Evolutionary conservation across 2,329 filamentous ascomycete genomes (phyloP), one percentile per base, ranked within the genome.

Genomic region (Fusarium incarnatum): DNA sequence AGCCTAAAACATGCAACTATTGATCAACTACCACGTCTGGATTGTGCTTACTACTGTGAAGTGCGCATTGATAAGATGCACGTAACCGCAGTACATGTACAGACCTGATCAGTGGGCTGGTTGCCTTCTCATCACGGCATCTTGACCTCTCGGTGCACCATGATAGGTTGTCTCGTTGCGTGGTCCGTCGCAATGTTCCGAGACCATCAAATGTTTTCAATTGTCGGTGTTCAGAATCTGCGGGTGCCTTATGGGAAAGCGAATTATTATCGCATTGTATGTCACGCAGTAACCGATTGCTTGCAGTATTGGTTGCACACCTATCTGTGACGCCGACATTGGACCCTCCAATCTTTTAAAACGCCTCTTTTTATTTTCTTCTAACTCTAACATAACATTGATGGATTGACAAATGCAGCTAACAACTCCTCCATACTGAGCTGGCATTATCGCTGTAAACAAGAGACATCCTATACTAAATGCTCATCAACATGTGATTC

Each of bases 401-500:
- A 55, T 49, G 55, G 16, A 23, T 45, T 64, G 52, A 40, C 44
- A 67, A 49, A 27, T 55, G 37, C 52, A 60, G 34, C 63, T 61
- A 70, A 49, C 27, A 20, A 45, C 44, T 55, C 52, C 53, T 50
- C 28, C 49, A 68, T 60, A 45, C 42, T 64, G 48, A 54, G 46
- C 50, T 65, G 48, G 52, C 54, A 54, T 57, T 52, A 56, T 52
- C 65, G 59, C 68, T 61, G 42, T 56, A 66, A 52, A 55, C 41
- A 56, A 56, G 59, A 45, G 40, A 54, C 56, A 68, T 71, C 46
- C 53, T 65, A 58, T 44, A n/a, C 44, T 56, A 65, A 49, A 46
- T 32, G 18, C 46, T 46, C 34, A 44, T 56, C 54, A 47, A 62
- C 68, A 71, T 71, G 68, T 71, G 68, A 69, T 63, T 44, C 55